Evolutionary conservation across 2,329 filamentous ascomycete genomes (phyloP), one percentile per base, ranked within the genome.

Genomic region (Colletotrichum destructivum): DNA sequence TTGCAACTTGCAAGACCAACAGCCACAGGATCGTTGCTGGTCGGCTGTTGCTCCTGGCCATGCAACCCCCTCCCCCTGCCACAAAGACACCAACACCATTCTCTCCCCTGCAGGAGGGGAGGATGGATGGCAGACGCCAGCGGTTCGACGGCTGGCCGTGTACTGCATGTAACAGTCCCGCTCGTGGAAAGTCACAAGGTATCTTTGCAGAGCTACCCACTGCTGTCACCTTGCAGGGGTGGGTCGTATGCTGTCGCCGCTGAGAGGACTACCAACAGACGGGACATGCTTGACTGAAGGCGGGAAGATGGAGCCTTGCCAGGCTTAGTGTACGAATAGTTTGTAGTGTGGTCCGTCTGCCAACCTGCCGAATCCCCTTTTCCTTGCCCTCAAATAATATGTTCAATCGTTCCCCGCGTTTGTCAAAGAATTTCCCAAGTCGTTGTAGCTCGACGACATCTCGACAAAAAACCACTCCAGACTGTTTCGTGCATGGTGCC

Each of bases 301-400:
- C 46, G 69, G 49, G 52, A 46, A 69, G 38, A 71, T 35, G 52
- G 60, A 69, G 59, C 69, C 69, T 69, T 72, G 66, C 65, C 60
- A 54, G 69, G 69, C 69, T 64, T 72, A 72, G 69, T 54, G 31
- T 9, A 31, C 31, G 31, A 31, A 8, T 31, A 31, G 31, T 31
- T 31, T 31, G 31, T 31, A 2, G 31, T 31, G 5, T 31, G 65
- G 65, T 63, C 55, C 60, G 52, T 59, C 38, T 69, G 62, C 42
- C 35, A 59, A 56, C 54, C 47, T 46, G 65, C 35, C 60, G 54
- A 60, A 40, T 60, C 54, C 65, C 69, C 47, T 47, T 71, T 69
- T 44, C 54, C 55, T 47, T 69, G 47, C 46, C 47, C 63, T 68
- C 65, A 55, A 63, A 71, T 52, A 69, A 63, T 54, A 44, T 63